These are phyloP conservation scores for Melastoma candidum DNA, from an alignment of 441 rosid genomes.

Conservation along the genomic window DNA sequence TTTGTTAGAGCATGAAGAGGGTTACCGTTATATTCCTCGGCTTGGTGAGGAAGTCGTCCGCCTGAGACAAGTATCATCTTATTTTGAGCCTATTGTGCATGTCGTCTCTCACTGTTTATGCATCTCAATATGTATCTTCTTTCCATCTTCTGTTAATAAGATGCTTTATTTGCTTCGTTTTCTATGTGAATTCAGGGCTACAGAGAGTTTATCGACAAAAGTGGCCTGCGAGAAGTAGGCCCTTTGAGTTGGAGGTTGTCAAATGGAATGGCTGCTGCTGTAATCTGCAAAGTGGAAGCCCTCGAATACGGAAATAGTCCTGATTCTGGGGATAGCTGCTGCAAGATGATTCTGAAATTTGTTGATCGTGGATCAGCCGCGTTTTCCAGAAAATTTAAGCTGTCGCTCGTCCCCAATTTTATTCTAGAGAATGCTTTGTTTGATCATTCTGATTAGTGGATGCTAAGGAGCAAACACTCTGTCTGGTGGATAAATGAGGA, in stretches of 20 bases:
- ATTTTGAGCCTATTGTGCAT: neutral
- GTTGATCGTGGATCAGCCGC: conserved; percentile 36
- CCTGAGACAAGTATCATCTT: conserved; percentile 45
- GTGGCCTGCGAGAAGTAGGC: conserved; percentile 28
- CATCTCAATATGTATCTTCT: too few species aligned
- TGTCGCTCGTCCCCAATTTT: conserved; percentile 65
- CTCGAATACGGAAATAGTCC: conserved; percentile 48
- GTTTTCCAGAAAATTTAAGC: conserved; percentile 32
- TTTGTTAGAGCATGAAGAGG: conserved; percentile 56
- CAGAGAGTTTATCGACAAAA: conserved; percentile 32
- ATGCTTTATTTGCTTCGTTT: too few species aligned
- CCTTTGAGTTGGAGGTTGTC: conserved; percentile 40
- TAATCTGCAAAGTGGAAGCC: conserved; percentile 48
- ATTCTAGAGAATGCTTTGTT: conserved; percentile 56
- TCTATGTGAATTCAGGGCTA: conserved; percentile 43
- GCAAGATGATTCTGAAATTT: conserved; percentile 55
- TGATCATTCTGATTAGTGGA: conserved; percentile 54
- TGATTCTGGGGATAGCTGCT: conserved; percentile 79
- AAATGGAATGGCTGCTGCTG: conserved; percentile 40
- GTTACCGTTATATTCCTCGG: conserved; percentile 69
- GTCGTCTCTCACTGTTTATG: too few species aligned
- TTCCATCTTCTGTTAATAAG: too few species aligned
- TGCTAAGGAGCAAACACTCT: conserved; percentile 37
- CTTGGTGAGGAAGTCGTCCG: conserved; percentile 65
- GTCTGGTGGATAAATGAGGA: conserved; percentile 62